Base-by-base conservation (phyloP, 805 yeast genomes). In the Wickerhamomyces ciferrii region DNA sequence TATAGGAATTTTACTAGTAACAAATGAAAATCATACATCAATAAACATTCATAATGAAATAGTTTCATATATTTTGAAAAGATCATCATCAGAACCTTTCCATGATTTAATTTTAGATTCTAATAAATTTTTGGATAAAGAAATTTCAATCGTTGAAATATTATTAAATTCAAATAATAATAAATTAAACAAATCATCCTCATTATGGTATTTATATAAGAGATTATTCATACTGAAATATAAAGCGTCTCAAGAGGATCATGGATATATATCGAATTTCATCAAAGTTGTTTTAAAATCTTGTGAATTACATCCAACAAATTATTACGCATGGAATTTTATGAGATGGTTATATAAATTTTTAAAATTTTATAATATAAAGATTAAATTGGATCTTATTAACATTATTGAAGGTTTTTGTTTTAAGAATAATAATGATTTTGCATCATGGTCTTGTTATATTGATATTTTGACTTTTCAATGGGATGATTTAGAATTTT, bases 321-420 rank as follows among this genome's bases (percentile, higher is more conserved):
- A 70, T 45, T 70, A 68, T 44, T 70, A 70, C 45, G 62, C 72
- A 7, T 70, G 74, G 72, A 61, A 63, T 44, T 60, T 68, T n/a
- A 42, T 60, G 10, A 54, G 63, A 25, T 68, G 25, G 25, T 11
- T 19, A 4, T 5, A 37, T 21, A 20, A 15, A 6, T 37, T 4
- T 11, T 3, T 18, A 11, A 18, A 4, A 35, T 35, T 19, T 10
- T n/a, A 7, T 8, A n/a, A n/a, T n/a, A 34, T 4, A 15, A 11
- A 5, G 20, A 34, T 6, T 5, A n/a, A n/a, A 7, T 34, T 7
- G 15, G 7, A n/a, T 4, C 19, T 10, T 34, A n/a, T 15, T 18
- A 19, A 41, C 10, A 45, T 42, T n/a, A 45, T 62, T 1, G 50
- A 55, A 25, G 11, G 37, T 8, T 68, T 62, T 47, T 63, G 68